Evolutionary conservation across 352 stramenopile genomes (phyloP).

Genomic region (Labyrinthula sp.): DNA sequence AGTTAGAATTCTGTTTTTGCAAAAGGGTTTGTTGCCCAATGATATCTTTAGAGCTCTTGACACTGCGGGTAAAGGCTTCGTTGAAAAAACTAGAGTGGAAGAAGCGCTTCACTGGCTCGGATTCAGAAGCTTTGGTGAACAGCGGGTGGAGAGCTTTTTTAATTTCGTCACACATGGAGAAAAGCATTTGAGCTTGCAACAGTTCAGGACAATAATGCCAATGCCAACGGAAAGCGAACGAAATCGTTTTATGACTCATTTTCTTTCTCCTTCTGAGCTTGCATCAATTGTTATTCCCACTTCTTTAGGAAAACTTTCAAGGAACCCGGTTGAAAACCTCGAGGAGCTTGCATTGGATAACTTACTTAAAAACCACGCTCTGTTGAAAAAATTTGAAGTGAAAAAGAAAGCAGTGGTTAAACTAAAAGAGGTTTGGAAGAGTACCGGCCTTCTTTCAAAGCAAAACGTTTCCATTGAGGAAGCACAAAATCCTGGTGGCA

Average conservation of each 20-base stretch:
- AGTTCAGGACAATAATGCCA: slow-evolving; percentile 47
- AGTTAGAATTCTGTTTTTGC: slow-evolving; percentile 42
- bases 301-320: slow-evolving; percentile 35
- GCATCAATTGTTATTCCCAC: slow-evolving; percentile 30
- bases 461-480: slow-evolving; percentile 55
- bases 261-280: neutral
- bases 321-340: slow-evolving; percentile 28
- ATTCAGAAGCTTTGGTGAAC: slow-evolving; percentile 32
- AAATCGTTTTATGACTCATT: neutral
- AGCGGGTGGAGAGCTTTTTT: slow-evolving; percentile 49
- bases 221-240: neutral
- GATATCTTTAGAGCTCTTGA: slow-evolving; percentile 69
- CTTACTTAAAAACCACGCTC: slow-evolving; percentile 39
- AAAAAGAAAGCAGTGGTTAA: slow-evolving; percentile 34
- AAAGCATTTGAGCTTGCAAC: slow-evolving; percentile 59
- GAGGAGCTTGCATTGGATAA: slow-evolving; percentile 14
- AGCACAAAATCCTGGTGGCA: slow-evolving; percentile 30
- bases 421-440: slow-evolving; percentile 53
- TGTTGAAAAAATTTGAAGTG: slow-evolving; percentile 42
- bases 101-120: slow-evolving; percentile 59
- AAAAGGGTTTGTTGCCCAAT: slow-evolving; percentile 45
- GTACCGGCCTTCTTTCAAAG: slow-evolving; percentile 51
- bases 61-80: slow-evolving; percentile 51
- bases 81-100: slow-evolving; percentile 57
- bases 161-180: slow-evolving; percentile 60